Percentiles rank a stretch among this genome's conserved stretches.
These are phyloP conservation scores for Castanospermum australe DNA, from an alignment of 306 rosid species.

Conservation along the genomic window DNA sequence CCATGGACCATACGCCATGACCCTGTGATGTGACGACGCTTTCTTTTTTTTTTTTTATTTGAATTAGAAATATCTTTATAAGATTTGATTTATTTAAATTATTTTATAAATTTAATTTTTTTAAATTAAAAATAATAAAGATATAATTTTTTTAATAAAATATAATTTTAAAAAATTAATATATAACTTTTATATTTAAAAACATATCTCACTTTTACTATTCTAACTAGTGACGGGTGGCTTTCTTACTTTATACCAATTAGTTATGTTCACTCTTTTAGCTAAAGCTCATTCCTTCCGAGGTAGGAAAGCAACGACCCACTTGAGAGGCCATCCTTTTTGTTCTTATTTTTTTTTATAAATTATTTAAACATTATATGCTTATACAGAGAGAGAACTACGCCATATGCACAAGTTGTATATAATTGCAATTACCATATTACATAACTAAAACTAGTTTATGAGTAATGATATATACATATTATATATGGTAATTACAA, in stretches of 20 bases:
- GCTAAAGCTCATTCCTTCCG: conserved; percentile 9
- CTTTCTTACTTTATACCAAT: not conserved
- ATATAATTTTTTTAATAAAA: too few relatives aligned
- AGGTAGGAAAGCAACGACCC: not conserved
- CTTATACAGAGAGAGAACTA: not conserved
- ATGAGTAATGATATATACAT: not conserved
- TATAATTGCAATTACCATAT: not conserved
- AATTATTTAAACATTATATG: not conserved
- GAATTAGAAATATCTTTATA: too few relatives aligned
- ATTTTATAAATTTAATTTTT: too few relatives aligned
- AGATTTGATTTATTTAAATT: too few relatives aligned
- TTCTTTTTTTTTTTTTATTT: too few relatives aligned
- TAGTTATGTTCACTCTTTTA: not conserved
- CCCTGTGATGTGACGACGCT: not conserved
- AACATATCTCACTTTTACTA: too few relatives aligned
- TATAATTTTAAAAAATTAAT: too few relatives aligned
- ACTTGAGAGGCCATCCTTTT: not conserved
- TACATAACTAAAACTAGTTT: not conserved
- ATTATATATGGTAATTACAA: too few relatives aligned
- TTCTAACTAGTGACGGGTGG: too few relatives aligned
- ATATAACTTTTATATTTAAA: too few relatives aligned
- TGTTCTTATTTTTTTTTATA: not conserved
- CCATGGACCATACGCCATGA: not conserved
- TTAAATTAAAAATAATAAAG: too few relatives aligned
- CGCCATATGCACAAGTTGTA: not conserved